Evolutionary conservation across 2,329 filamentous ascomycete genomes (phyloP), one percentile per base, ranked within the genome.

Genomic region (Dactylellina parvicollis): DNA sequence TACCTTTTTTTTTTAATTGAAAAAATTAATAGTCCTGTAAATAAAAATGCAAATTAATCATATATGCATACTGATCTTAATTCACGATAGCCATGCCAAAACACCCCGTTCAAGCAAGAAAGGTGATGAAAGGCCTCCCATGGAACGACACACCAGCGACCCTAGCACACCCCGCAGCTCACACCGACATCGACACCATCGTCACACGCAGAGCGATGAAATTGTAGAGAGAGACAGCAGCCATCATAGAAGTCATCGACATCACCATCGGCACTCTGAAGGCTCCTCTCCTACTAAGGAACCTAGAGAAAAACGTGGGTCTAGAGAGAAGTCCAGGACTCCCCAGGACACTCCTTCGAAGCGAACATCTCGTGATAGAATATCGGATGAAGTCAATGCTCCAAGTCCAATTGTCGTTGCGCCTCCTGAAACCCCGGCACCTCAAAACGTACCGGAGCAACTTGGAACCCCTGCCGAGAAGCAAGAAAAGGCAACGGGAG

Each of bases 91-190:
- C 54, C 59, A 64, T 65, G 44, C 59, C 52, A 72, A 65, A 46
- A 59, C 57, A 34, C 49, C 67, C 24, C 67, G 67, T 65, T 72
- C 67, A 59, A 72, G 59, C 67, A 72, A 55, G 52, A 72, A 65
- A 60, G 59, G 59, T 72, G 59, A 64, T 55, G 56, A 72, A 44
- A 72, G 59, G 47, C 67, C 59, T 4, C 54, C 59, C 8, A 65
- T 72, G 67, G 67, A 72, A 52, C 59, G 67, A 52, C 61, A 54
- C 32, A 34, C 67, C 49, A 72, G 67, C 46, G 67, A 72, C 26
- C 54, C 67, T 46, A 65, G 46, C 60, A 52, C 59, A 16, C 49
- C 66, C 3, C 59, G 59, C n/a, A 65, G 42, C 52, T 59, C 59
- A 10, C 67, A 72, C 40, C 66, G 67, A 62, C 66, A 71, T 59